Conservation (phyloP, 2,329 filamentous ascomycete genomes). For the Penicillium frequentans region DNA sequence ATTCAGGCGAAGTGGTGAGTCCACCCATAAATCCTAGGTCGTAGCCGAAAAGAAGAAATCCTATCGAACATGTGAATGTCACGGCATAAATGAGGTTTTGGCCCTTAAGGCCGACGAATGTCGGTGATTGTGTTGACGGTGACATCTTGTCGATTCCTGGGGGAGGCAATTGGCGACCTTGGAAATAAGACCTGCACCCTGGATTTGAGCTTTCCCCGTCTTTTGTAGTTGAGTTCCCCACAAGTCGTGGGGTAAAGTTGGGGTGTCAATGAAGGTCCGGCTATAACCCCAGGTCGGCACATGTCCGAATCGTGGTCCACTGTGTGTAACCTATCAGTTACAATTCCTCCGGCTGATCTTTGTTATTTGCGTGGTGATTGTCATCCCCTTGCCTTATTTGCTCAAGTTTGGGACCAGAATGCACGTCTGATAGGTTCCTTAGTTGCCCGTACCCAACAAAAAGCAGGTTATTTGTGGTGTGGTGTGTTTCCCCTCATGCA, state of each 20-base stretch:
- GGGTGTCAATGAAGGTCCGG: background rate
- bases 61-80: constrained; percentile 31
- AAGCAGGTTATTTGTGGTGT: background rate
- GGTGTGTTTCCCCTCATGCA: background rate
- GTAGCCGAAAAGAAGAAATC: constrained; percentile 45
- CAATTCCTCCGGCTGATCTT: background rate
- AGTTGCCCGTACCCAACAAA: background rate
- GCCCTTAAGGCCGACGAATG: constrained; percentile 14
- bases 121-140: constrained; percentile 2
- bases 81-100: constrained; percentile 22
- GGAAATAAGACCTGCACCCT: background rate
- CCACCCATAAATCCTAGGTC: constrained; percentile 40
- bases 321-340: background rate
- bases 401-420: background rate
- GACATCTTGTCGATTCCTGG: background rate
- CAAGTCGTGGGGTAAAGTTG: background rate
- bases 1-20: constrained; percentile 5
- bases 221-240: background rate
- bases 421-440: background rate
- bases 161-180: background rate
- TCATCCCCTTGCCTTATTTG: background rate
- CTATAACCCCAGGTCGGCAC: constrained; percentile 2
- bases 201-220: background rate
- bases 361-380: background rate
- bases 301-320: constrained; percentile 3